phyloP scores from a whole-genome alignment of 139 green algal species.

The Picochlorum sp. region DNA sequence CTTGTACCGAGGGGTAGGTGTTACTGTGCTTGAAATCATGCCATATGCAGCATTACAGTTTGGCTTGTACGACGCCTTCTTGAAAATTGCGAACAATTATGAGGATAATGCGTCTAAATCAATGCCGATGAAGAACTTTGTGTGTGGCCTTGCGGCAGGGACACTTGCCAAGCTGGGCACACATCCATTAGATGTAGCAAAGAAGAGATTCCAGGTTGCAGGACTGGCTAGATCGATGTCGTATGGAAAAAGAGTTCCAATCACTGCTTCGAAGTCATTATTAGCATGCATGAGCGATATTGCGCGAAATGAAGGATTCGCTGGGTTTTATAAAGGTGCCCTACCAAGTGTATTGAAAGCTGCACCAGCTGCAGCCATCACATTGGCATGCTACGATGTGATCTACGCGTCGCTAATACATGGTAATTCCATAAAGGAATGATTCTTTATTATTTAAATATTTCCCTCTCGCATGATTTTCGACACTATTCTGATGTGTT shows the following conservation, averaged over 20 bases:
- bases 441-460: neutral
- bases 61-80: slow-evolving; percentile 88
- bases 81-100: slow-evolving; percentile 13
- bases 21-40: slow-evolving; percentile 95
- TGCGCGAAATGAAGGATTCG: slow-evolving; percentile 52
- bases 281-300: slow-evolving; percentile 47
- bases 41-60: slow-evolving; percentile 97
- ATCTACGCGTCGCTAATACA: slow-evolving; percentile 8
- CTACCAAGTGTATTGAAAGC: slow-evolving; percentile 88
- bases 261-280: slow-evolving; percentile 40
- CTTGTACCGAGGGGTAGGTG: slow-evolving; percentile 75
- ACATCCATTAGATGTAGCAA: slow-evolving; percentile 93
- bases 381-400: slow-evolving; percentile 74
- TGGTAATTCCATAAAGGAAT: neutral
- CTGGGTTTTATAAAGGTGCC: slow-evolving; percentile 90
- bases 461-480: too few species aligned
- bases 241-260: slow-evolving; percentile 67
- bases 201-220: slow-evolving; percentile 93
- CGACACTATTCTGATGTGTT: too few species aligned
- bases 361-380: slow-evolving; percentile 84
- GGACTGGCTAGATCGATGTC: slow-evolving; percentile 50
- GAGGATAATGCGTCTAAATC: neutral
- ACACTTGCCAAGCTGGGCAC: slow-evolving; percentile 78
- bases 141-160: slow-evolving; percentile 69
- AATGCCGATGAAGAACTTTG: slow-evolving; percentile 31